Base-by-base conservation (phyloP, 495 filamentous ascomycete species). In the Entonaema liquescens region DNA sequence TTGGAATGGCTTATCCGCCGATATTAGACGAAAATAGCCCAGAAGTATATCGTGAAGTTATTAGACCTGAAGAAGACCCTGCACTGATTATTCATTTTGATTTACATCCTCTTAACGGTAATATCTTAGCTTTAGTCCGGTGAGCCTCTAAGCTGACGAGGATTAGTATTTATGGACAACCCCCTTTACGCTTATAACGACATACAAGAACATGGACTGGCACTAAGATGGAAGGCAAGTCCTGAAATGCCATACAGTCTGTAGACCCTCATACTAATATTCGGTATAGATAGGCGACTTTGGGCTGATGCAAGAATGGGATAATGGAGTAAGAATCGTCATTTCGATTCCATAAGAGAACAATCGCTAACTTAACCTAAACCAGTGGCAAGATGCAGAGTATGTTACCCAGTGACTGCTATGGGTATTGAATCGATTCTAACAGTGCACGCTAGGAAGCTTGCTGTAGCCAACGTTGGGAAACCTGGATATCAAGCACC, bases 1-100 rank as follows among this genome's bases (percentile, higher is more conserved):
- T 71, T 59, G 68, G 68, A 33, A 62, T 71, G 68, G 68, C 62
- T 42, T 71, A 71, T 35, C 68, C 68, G 35, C 68, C 62, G 25
- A 23, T 2, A 19, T 15, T 17, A 1, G 12, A 67, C 31, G 1
- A 66, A 13, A 21, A 31, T n/a, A 25, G 11, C 28, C 65, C 65
- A 21, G 38, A 44, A 0, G 15, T 52, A 17, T 56, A 65, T 19
- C 52, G 57, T 19, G 68, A 63, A 23, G 42, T 47, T n/a, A 60
- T 60, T 15, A 47, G 35, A 26, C 29, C 23, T 3, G 35, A 17
- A 0, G 47, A 62, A 12, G 21, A 56, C 1, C 52, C 53, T 2
- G 6, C 9, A 49, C n/a, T 15, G 4, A 66, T 54, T 3, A 38
- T 71, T 28, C 68, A 71, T 36, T 67, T 71, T 8, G 68, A 71